Evolutionary conservation across 805 yeast genomes (phyloP), one percentile per base, ranked within the genome.

Genomic region (Hanseniaspora meyeri): DNA sequence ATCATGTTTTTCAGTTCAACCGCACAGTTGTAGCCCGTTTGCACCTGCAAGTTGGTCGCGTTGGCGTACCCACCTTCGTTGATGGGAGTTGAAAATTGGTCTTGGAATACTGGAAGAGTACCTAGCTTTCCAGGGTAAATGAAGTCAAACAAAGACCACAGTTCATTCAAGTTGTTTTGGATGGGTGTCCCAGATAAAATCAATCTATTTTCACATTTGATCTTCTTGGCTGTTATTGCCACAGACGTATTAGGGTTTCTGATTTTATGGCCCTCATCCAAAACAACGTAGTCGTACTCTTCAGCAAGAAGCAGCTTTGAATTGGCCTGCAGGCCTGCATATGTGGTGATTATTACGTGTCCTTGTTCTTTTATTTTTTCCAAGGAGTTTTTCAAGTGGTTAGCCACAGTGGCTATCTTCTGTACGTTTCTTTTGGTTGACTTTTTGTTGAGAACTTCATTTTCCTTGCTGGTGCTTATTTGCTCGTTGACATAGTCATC

Each of bases 11-110:
- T 74, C 53, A 93, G 71, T 2, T 91, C 83, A 4, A 90, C 93
- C 0, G 98, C 98, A 72, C 97, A 93, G 66, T 88, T 88, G 65
- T 87, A 90, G 1, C 97, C 96, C 1, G 97, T 83, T 65, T 91
- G 97, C 0, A 93, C 97, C 66, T 93, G 97, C 3, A 93, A 79
- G 66, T 93, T 93, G 1, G 95, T 82, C 0, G 98, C 97, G 71
- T 91, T 93, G 1, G 98, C 96, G 70, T 93, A 93, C 0, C 98
- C 98, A n/a, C 98, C 98, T 66, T 87, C 77, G 64, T 89, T 91
- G 47, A 93, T 93, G 0, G 98, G 98, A 6, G 83, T 74, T 2
- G 95, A 85, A 67, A 93, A 93, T 66, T 93, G 96, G 54, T 79
- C 85, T 68, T 90, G 95, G 63, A 93, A 93, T 0, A 93, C 91